Conservation (phyloP, 2,329 filamentous ascomycete species). For the Tolypocladium inflatum region DNA sequence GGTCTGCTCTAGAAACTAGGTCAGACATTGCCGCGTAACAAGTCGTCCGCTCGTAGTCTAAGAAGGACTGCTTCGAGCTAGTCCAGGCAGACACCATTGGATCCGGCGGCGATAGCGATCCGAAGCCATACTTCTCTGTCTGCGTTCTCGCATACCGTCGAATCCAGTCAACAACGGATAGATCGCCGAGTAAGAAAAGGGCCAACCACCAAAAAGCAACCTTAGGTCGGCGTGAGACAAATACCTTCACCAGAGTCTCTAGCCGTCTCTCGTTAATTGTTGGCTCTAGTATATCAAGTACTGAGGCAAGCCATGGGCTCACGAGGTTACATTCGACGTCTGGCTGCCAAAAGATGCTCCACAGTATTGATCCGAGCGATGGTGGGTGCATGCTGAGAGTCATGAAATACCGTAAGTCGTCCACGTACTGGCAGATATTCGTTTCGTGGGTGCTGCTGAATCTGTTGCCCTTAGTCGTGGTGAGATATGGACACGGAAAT, state of each 20-base stretch:
- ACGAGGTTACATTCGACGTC: too few relatives aligned
- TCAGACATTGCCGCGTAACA: neutral
- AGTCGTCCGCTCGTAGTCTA: neutral
- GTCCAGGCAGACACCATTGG: slow-evolving; percentile 6
- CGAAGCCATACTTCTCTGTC: slow-evolving; percentile 7
- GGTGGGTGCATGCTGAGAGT: too few relatives aligned
- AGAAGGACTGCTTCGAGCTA: slow-evolving; percentile 2
- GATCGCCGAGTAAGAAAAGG: slow-evolving; percentile 6
- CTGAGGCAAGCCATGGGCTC: slow-evolving; percentile 5
- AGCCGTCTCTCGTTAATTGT: slow-evolving; percentile 4
- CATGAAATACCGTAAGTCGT: too few relatives aligned
- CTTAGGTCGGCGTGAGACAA: slow-evolving; percentile 8
- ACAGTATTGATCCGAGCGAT: too few relatives aligned
- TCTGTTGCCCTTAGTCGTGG: neutral
- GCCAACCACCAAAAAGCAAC: slow-evolving; percentile 12
- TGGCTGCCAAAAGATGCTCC: too few relatives aligned
- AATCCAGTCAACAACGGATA: slow-evolving; percentile 3
- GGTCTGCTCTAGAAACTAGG: neutral
- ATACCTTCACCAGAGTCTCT: slow-evolving; percentile 5
- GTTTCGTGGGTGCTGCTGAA: too few relatives aligned
- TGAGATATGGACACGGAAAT: neutral
- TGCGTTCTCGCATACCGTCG: slow-evolving; percentile 6
- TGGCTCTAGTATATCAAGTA: slow-evolving; percentile 4
- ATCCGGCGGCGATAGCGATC: slow-evolving; percentile 3
- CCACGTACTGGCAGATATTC: neutral